Percentiles rank a stretch among this genome's conserved stretches.
These are phyloP conservation scores for Neospora caninum DNA, from an alignment of 169 alveolate species.

Conservation along the genomic window DNA sequence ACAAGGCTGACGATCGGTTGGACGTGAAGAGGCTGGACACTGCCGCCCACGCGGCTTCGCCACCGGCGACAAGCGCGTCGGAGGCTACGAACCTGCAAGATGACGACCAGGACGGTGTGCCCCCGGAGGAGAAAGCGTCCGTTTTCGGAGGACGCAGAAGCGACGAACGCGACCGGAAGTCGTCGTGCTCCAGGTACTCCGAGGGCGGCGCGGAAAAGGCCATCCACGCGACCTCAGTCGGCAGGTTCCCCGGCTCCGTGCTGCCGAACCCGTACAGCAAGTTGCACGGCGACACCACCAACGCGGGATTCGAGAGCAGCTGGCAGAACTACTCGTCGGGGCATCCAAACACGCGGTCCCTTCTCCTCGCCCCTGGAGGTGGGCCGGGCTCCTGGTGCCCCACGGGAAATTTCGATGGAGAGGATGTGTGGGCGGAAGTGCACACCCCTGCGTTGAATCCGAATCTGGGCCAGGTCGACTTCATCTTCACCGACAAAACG, in stretches of 20 bases:
- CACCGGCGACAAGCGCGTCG: background rate
- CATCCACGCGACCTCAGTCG: background rate
- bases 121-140: background rate
- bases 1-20: background rate
- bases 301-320: background rate
- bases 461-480: conserved; percentile 74
- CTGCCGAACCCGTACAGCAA: background rate
- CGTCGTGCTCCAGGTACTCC: background rate
- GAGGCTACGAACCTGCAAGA: background rate
- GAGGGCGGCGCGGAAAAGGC: background rate
- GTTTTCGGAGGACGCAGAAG: background rate
- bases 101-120: background rate
- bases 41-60: background rate
- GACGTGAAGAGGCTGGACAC: background rate
- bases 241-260: background rate
- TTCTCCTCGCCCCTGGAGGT: background rate
- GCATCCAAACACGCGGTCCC: background rate
- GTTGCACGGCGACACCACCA: background rate
- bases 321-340: background rate
- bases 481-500: conserved; percentile 93
- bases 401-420: background rate
- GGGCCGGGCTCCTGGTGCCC: background rate
- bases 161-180: background rate
- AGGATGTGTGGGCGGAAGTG: conserved; percentile 41
- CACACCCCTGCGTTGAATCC: conserved; percentile 47